Conservation (phyloP, 371 early-diverging fungal species). For the Mortierella sp. region DNA sequence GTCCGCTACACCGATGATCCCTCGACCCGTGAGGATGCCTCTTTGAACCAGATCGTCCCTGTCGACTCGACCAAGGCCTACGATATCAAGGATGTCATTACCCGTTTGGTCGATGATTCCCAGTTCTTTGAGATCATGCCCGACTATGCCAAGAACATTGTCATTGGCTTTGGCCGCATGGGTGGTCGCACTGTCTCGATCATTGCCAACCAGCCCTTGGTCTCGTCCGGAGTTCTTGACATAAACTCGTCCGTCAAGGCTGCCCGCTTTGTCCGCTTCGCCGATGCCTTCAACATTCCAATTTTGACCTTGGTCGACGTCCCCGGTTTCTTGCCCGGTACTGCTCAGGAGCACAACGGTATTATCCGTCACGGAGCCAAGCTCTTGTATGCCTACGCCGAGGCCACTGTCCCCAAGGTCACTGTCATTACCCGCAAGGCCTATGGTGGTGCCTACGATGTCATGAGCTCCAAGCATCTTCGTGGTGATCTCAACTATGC, state of each 20-base stretch:
- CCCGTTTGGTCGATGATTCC: constrained; percentile 87
- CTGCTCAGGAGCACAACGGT: constrained; percentile 95
- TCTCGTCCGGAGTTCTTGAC: constrained; percentile 96
- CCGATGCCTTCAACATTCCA: constrained; percentile 97
- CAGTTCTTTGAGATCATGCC: constrained; percentile 94
- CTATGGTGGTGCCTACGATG: constrained; percentile 98
- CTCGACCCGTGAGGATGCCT: constrained; percentile 79
- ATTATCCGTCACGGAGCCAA: constrained; percentile 99
- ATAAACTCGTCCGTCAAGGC: constrained; percentile 97
- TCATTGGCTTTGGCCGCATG: constrained; percentile 92
- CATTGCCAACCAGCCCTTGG: constrained; percentile 96
- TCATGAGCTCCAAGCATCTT: constrained; percentile 97
- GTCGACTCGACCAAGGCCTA: constrained; percentile 94
- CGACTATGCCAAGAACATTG: constrained; percentile 94
- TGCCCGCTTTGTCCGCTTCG: constrained; percentile 96
- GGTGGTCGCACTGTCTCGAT: constrained; percentile 94
- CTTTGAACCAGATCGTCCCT: constrained; percentile 91
- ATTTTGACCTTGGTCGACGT: constrained; percentile 97
- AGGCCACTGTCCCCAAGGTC: constrained; percentile 98
- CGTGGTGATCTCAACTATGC: constrained; percentile 94
- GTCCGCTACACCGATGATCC: constrained; percentile 81
- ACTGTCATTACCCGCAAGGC: constrained; percentile 97
- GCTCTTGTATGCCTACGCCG: constrained; percentile 95
- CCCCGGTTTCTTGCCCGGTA: constrained; percentile 97
- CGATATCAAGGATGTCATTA: constrained; percentile 93